These are phyloP conservation scores for Thymus mandschuricus DNA, from an alignment of 257 asterid genomes.

Conservation along the genomic window DNA sequence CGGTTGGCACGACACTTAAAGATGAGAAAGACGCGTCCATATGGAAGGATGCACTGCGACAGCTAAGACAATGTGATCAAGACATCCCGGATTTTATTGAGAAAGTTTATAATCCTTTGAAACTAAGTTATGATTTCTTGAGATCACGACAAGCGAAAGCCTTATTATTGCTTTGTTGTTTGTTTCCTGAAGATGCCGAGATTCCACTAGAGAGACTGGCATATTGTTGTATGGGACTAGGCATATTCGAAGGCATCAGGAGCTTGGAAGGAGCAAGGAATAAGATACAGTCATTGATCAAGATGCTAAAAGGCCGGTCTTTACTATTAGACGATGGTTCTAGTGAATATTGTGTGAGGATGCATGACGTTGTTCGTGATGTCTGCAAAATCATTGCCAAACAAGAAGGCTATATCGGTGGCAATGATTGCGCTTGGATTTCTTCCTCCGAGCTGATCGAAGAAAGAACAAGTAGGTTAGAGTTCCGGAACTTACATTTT, in stretches of 20 bases:
- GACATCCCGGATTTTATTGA: too few relatives aligned
- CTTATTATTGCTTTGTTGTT: conserved; percentile 20
- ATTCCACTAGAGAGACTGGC: conserved; percentile 22
- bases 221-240: not conserved
- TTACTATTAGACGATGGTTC: not conserved
- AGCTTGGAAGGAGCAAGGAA: too few relatives aligned
- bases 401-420: not conserved
- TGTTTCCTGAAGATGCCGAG: conserved; percentile 23
- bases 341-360: not conserved
- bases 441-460: too few relatives aligned
- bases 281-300: too few relatives aligned
- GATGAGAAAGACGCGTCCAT: not conserved
- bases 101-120: not conserved
- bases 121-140: conserved; percentile 27
- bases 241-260: too few relatives aligned
- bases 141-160: not conserved
- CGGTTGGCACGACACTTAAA: conserved; percentile 26
- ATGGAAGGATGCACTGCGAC: too few relatives aligned
- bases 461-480: not conserved
- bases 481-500: conserved; percentile 3
- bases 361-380: conserved; percentile 34
- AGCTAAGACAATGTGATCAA: too few relatives aligned
- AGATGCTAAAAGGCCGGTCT: too few relatives aligned
- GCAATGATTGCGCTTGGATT: too few relatives aligned
- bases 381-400: conserved; percentile 17